Percentiles rank a stretch among this genome's conserved stretches.
Conservation (phyloP, 2,329 filamentous ascomycete genomes). For the Sclerotinia glacialis region DNA sequence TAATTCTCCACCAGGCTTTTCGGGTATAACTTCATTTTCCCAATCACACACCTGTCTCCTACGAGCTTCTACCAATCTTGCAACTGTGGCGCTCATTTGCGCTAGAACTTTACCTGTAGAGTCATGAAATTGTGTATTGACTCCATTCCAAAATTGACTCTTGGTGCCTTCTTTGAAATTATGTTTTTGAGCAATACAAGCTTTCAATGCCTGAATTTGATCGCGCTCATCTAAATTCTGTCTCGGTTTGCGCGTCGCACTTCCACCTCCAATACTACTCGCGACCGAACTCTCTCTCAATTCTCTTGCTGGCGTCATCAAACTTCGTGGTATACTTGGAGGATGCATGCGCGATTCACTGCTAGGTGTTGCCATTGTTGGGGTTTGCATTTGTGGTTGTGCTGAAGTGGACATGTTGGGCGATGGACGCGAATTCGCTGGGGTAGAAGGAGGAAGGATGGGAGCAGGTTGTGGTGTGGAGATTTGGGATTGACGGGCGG, state of each 20-base stretch:
- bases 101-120: conserved; percentile 38
- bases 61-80: conserved; percentile 36
- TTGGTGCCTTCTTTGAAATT: conserved; percentile 40
- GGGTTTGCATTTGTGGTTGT: conserved; percentile 27
- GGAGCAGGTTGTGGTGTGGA: conserved; percentile 29
- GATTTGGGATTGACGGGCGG: conserved; percentile 23
- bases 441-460: conserved; percentile 35
- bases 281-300: conserved; percentile 37
- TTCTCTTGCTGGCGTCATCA: conserved; percentile 37
- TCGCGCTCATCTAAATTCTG: conserved; percentile 40
- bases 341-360: conserved; percentile 38
- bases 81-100: conserved; percentile 40
- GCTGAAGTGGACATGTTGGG: conserved; percentile 21
- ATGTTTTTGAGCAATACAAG: conserved; percentile 36
- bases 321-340: conserved; percentile 34
- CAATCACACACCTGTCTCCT: conserved; percentile 38
- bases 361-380: conserved; percentile 31
- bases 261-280: conserved; percentile 34
- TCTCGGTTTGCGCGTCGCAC: conserved; percentile 37
- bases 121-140: conserved; percentile 36
- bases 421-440: conserved; percentile 29
- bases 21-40: conserved; percentile 37
- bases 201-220: conserved; percentile 38
- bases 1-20: conserved; percentile 37
- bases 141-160: conserved; percentile 38